Base-by-base conservation (phyloP, 2,329 filamentous ascomycete species). In the Fusarium sp. region DNA sequence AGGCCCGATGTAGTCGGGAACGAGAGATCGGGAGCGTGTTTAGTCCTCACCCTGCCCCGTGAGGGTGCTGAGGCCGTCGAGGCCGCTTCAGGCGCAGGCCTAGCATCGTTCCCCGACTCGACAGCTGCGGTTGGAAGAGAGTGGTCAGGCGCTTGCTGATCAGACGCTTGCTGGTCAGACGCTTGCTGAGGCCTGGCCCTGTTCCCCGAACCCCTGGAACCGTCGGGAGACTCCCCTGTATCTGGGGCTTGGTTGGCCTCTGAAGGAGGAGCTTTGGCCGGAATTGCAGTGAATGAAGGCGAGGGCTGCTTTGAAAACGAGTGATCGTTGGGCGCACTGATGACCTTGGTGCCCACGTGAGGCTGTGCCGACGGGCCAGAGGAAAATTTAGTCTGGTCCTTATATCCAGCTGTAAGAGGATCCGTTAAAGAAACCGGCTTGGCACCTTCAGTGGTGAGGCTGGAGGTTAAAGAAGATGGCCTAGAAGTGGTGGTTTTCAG, bases 101-200 rank as follows among this genome's bases (percentile, higher is more conserved):
- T 20, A 2, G 47, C 47, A 54, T 54, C 32, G 27, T n/a, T 54
- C 47, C 27, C 47, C 25, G 27, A n/a, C 25, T 52, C 15, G 47
- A 20, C 11, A 32, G 6, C 27, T 32, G 47, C 11, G 27, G 27
- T 32, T 17, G 47, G 47, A 33, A 20, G 47, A n/a, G 27, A 32
- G 27, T 59, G 17, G 30, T 50, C 38, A 33, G 30, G 22, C 7
- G 20, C 50, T 27, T 65, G 56, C n/a, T 73, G 45, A 8, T 32
- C 30, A 32, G 30, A 32, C 30, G 30, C 25, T 27, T 27, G 56
- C n/a, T 73, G 45, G 25, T 32, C 30, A 32, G 30, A 32, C 30
- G 30, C 25, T 27, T 27, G 56, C n/a, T 73, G 45, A 61, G 72
- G 72, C 22, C 43, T 70, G 14, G 43, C 54, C 33, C n/a, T 60